A percentile compares a stretch with the other conserved stretches of the same genome.
Conservation (phyloP, 2,329 filamentous ascomycete genomes). For the Curvularia hawaiiensis region DNA sequence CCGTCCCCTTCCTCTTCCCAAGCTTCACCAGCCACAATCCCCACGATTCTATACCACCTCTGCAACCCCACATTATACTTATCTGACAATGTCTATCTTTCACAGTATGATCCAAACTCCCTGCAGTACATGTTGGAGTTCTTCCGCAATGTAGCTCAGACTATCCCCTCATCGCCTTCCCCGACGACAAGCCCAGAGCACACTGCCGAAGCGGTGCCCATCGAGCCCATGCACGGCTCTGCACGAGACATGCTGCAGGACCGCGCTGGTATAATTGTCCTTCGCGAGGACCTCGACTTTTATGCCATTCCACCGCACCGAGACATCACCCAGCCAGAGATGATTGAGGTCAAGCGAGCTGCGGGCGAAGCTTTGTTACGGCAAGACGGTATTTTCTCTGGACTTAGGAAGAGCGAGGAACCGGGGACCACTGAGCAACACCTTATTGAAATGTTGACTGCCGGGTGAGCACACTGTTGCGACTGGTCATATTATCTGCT, state of each 20-base stretch:
- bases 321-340: slow-evolving; percentile 84
- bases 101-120: slow-evolving; percentile 92
- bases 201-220: slow-evolving; percentile 61
- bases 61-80: slow-evolving; percentile 56
- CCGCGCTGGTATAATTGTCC: slow-evolving; percentile 92
- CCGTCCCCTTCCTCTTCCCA: slow-evolving; percentile 37
- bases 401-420: slow-evolving; percentile 92
- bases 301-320: slow-evolving; percentile 89
- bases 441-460: slow-evolving; percentile 98
- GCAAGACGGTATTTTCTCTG: slow-evolving; percentile 95
- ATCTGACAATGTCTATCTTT: slow-evolving; percentile 60
- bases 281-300: slow-evolving; percentile 95
- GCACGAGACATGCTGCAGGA: slow-evolving; percentile 81
- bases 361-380: slow-evolving; percentile 83
- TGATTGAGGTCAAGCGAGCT: slow-evolving; percentile 95
- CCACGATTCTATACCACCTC: slow-evolving; percentile 49
- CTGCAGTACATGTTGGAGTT: slow-evolving; percentile 99
- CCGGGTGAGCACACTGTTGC: slow-evolving; percentile 69
- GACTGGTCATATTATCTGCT: background rate
- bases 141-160: slow-evolving; percentile 93
- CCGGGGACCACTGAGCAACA: slow-evolving; percentile 96
- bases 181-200: slow-evolving; percentile 55
- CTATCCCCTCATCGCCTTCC: slow-evolving; percentile 80
- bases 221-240: slow-evolving; percentile 74
- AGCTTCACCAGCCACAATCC: slow-evolving; percentile 41